Base-by-base conservation (phyloP, 2,329 filamentous ascomycete genomes). In the Neofusicoccum sp. region DNA sequence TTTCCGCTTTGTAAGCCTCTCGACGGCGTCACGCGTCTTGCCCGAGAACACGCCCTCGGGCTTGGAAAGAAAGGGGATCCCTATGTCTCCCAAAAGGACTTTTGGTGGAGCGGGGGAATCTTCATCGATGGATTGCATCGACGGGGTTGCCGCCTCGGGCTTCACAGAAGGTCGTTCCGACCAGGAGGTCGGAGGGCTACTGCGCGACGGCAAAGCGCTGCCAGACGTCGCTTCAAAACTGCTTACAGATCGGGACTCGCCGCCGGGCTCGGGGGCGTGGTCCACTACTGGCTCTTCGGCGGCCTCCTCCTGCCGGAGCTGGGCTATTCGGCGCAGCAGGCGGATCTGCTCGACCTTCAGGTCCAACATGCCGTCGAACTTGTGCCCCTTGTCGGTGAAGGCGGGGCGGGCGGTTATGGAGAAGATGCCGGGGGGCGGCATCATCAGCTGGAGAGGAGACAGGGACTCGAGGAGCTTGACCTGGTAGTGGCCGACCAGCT, bases 1-100 rank as follows among this genome's bases (percentile, higher is more conserved):
- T 73, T 96, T 96, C 47, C 91, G 79, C 73, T 96, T 96, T 80
- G 49, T 7, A 12, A 31, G 36, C 6, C 49, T 54, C 36, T 28
- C 24, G 20, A 20, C 20, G 24, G 38, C 8, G n/a, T 41, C 34
- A 20, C 20, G 40, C 12, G 24, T 40, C 26, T 41, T 54, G 9
- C 14, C 16, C 34, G 26, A 6, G 28, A 26, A 12, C n/a, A 26
- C 12, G 26, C 24, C 26, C 49, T 54, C 11, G 44, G n/a, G 6
- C 44, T 30, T 34, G 31, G 6, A 36, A 54, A 38, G 26, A 54
- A 54, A 0, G 49, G 49, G 12, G 20, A 54, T 54, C 24, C 49
- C 49, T 12, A 20, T 20, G 9, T 54, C 49, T 7, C 49, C 49
- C 34, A 54, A 5, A 24, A 41, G 24, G 16, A 36, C 49, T 20